Evolutionary conservation across 2,329 filamentous ascomycete genomes (phyloP).

Genomic region (Colletotrichum tropicicola): DNA sequence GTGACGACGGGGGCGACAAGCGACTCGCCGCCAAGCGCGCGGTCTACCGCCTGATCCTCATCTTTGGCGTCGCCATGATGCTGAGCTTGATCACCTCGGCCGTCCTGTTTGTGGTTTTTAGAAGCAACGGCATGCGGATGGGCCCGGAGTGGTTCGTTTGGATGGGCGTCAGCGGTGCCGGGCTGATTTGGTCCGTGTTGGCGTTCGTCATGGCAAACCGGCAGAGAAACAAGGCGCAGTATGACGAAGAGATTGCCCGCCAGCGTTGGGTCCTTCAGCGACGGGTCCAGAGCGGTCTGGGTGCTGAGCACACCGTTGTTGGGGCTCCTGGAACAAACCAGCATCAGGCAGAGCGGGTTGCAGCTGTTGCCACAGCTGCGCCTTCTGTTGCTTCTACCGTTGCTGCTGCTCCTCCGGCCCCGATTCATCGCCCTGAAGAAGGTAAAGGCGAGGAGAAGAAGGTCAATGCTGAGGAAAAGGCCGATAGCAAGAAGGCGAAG

Average conservation of each 20-base stretch:
- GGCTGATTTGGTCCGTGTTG: neutral
- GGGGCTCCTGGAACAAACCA: neutral
- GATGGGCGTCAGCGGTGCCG: neutral
- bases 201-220: neutral
- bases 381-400: neutral
- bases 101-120: neutral
- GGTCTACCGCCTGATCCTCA: neutral
- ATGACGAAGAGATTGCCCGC: neutral
- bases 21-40: neutral
- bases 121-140: neutral
- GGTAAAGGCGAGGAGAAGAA: too few species aligned
- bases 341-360: neutral
- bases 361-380: too few species aligned
- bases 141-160: slow-evolving; percentile 1
- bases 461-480: too few species aligned
- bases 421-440: too few species aligned
- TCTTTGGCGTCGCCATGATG: neutral
- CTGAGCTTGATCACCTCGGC: neutral
- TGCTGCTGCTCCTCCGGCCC: neutral
- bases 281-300: neutral
- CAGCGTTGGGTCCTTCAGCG: neutral
- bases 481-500: too few species aligned
- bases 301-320: neutral
- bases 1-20: neutral
- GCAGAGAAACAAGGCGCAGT: neutral